Evolutionary conservation across 176 grass and related monocot genomes (phyloP).

Genomic region (Oryza glaberrima): DNA sequence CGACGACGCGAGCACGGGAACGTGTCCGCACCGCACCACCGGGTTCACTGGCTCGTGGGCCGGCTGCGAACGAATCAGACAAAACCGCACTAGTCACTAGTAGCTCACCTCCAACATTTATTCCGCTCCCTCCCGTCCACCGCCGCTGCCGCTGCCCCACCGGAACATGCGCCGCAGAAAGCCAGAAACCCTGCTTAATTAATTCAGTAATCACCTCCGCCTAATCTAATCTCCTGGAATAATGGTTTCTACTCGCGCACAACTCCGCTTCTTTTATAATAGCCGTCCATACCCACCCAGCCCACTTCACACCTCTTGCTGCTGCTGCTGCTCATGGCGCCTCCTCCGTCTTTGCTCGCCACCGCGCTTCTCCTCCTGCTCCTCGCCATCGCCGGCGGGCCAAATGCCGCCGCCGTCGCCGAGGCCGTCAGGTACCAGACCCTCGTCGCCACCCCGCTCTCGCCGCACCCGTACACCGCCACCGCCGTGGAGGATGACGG

Average conservation of each 20-base stretch:
- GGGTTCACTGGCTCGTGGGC: neutral
- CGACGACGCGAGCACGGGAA: neutral
- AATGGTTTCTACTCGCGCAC: neutral
- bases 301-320: neutral
- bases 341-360: slow-evolving; percentile 17
- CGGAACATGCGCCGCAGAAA: slow-evolving; percentile 34
- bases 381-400: neutral
- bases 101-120: slow-evolving; percentile 28
- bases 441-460: slow-evolving; percentile 55
- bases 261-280: slow-evolving; percentile 30
- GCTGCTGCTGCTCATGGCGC: slow-evolving; percentile 24
- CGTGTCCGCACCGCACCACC: slow-evolving; percentile 10
- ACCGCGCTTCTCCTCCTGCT: slow-evolving; percentile 39
- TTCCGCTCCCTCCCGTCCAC: slow-evolving; percentile 33
- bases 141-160: neutral
- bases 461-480: slow-evolving; percentile 8
- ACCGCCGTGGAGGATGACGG: slow-evolving; percentile 6
- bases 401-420: slow-evolving; percentile 25
- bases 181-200: neutral
- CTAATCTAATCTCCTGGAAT: slow-evolving; percentile 27
- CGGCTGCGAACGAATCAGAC: neutral
- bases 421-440: slow-evolving; percentile 27
- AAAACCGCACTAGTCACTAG: too few species aligned
- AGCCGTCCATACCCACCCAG: neutral
- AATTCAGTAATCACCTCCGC: neutral